Base-by-base conservation (phyloP, 1,284 basidiomycete genomes). In the Hymenochaete sp. region DNA sequence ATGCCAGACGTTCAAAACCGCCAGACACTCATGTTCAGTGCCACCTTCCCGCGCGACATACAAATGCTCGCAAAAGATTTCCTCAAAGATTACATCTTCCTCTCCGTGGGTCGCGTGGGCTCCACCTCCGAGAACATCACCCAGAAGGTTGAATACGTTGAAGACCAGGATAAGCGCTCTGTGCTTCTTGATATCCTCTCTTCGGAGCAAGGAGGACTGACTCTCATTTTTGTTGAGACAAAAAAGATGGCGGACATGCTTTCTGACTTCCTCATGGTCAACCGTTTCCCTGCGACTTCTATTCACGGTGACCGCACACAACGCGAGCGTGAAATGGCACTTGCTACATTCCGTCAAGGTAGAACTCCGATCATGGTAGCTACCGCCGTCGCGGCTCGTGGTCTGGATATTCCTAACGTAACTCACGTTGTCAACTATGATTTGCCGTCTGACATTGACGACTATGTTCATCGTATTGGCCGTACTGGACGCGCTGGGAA, bases 71-170 rank as follows among this genome's bases (percentile, higher is more conserved):
- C 95, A 46, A 82, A 87, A 62, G 88, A 93, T 66, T 98, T 97
- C 75, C 71, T 93, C 60, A 93, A 93, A 69, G 86, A 90, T 57
- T 98, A 98, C 68, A 83, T 98, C 62, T 98, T 98, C 82, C 79
- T 99, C 38, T 95, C 91, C 41, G 96, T 99, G 50, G 96, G 96
- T 21, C 90, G 96, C 62, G 96, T 98, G 49, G 96, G 96, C 51
- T 93, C 89, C 42, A 98, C 96, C 13, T 96, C 92, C 35, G 96
- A 98, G 74, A 98, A 98, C 72, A 98, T 99, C 63, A 98, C 95
- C 0, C 96, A 99, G 71, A 93, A 88, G 70, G 79, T 99, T 59
- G 96, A 99, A 67, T 98, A 93, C 60, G 96, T 98, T 48, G 96
- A 99, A 67, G 96, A 99, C 63, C 62, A 72, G 5, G 96, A 98